phyloP scores from a whole-genome alignment of 805 yeast genomes.

The Nakazawaea molendinolei region DNA sequence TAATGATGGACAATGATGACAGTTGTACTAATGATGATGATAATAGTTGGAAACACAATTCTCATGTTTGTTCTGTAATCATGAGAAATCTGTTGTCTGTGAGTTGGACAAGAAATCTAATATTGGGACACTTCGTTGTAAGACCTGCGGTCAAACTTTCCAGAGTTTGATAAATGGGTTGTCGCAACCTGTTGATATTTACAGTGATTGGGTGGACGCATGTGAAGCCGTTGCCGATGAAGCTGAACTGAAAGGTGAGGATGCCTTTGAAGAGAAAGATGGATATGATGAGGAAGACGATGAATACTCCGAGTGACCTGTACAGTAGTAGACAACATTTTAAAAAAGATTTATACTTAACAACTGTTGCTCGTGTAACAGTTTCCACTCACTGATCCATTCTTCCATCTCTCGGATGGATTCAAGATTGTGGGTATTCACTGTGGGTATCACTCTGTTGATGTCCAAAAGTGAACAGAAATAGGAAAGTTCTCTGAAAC shows the following conservation, averaged over 20 bases:
- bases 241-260: conserved; percentile 33
- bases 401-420: conserved; percentile 21
- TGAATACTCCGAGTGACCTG: conserved; percentile 14
- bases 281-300: conserved; percentile 19
- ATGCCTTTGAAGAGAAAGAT: conserved; percentile 24
- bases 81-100: conserved; percentile 86
- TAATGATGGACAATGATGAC: neutral
- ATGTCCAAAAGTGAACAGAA: conserved; percentile 52
- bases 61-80: conserved; percentile 92
- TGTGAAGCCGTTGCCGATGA: conserved; percentile 83
- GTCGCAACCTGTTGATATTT: conserved; percentile 89
- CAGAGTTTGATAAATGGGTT: conserved; percentile 81
- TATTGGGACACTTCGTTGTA: conserved; percentile 80
- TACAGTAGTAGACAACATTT: neutral
- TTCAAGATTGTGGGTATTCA: conserved; percentile 33
- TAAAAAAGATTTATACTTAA: conserved; percentile 14
- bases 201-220: conserved; percentile 98
- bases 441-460: conserved; percentile 70
- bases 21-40: neutral
- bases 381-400: conserved; percentile 30
- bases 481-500: conserved; percentile 69
- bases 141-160: conserved; percentile 90
- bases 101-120: conserved; percentile 80
- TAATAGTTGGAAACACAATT: conserved; percentile 64
- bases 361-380: conserved; percentile 11